Evolutionary conservation across 176 grass and related monocot genomes (phyloP).

Genomic region (Poa pratensis): DNA sequence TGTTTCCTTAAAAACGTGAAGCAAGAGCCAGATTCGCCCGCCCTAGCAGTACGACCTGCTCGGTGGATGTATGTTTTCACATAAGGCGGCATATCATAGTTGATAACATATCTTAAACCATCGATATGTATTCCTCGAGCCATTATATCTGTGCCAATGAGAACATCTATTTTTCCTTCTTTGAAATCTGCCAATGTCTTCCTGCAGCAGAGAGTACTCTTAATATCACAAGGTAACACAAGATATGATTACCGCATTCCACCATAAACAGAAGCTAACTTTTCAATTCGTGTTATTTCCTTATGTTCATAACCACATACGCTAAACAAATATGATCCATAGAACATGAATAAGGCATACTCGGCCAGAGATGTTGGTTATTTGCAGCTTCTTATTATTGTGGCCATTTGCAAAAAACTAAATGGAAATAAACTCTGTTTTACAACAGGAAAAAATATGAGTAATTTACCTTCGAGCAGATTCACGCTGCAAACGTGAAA

Average conservation of each 20-base stretch:
- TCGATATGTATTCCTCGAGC: constrained; percentile 97
- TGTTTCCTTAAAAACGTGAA: constrained; percentile 90
- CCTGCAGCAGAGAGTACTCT: constrained; percentile 46
- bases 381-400: not conserved
- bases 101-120: constrained; percentile 88
- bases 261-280: constrained; percentile 8
- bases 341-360: not conserved
- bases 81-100: constrained; percentile 90
- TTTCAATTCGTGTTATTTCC: not conserved
- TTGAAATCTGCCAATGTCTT: constrained; percentile 86
- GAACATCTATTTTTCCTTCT: constrained; percentile 82
- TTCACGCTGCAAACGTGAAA: constrained; percentile 84
- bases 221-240: constrained; percentile 22
- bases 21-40: constrained; percentile 78
- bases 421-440: not conserved
- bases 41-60: constrained; percentile 88
- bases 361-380: constrained; percentile 1
- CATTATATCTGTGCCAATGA: constrained; percentile 95
- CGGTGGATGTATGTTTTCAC: constrained; percentile 88
- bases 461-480: constrained; percentile 72
- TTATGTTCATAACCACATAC: not conserved
- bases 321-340: constrained; percentile 19
- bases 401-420: not conserved
- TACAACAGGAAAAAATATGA: constrained; percentile 15
- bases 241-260: not conserved